Base-by-base conservation (phyloP, 2,329 filamentous ascomycete genomes). In the Sporothrix euskadiensis region DNA sequence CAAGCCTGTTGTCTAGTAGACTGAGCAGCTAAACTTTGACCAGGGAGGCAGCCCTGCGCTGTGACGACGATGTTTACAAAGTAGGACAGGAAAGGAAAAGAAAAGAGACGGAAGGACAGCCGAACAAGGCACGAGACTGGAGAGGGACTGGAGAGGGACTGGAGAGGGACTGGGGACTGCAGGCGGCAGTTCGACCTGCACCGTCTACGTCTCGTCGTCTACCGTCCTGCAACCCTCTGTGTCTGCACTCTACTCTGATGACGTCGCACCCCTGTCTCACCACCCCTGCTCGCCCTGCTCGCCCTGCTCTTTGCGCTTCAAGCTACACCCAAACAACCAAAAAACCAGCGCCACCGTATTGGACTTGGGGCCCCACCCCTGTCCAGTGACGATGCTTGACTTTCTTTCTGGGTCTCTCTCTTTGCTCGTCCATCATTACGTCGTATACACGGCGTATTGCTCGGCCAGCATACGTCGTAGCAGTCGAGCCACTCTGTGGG, bases 251-350 rank as follows among this genome's bases (percentile, higher is more conserved):
- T n/a, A n/a, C 5, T 12, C 16, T 71, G 26, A 65, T 71, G 70
- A 71, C 70, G 70, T 71, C 70, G 70, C 57, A 65, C 57, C 57
- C 57, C 70, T 59, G 70, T 71, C 70, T 71, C 70, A 71, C 70
- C 57, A 71, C 69, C 69, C 69, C 54, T 71, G 69, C 56, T 61
- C 54, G 61, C 69, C 69, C 54, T 71, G 69, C 56, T 61, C 54
- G 61, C 12, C 39, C 61, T 66, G 61, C 22, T 44, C 61, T 47
- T 44, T 12, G 44, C 44, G 44, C 65, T 49, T 41, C 26, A 56
- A 47, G 61, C 61, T 66, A n/a, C 61, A 47, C 61, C 61, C 57
- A 61, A 61, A 61, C 57, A 61, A 35, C 44, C 44, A 19, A 49
- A 44, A 16, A 44, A 26, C n/a, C 39, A 66, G 39, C 61, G 61